Base-by-base conservation (phyloP, 139 green algal species). In the Picochlorum sp. region DNA sequence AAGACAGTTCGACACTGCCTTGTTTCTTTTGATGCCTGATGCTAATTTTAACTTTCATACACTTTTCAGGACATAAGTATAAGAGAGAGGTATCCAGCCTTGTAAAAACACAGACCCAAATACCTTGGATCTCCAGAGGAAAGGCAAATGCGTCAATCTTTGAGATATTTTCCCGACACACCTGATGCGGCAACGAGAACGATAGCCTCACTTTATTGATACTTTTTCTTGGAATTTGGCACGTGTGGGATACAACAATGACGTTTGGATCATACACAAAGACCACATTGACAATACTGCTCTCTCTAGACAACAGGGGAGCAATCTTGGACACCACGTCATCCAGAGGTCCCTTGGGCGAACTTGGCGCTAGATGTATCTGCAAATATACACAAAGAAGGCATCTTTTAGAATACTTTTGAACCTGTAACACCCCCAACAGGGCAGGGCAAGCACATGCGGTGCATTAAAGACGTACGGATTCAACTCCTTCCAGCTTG, bases 11-110 rank as follows among this genome's bases (percentile, higher is more conserved):
- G 4, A 54, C 47, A 18, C 47, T 54, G 47, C 47, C 47, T 13
- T 54, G 47, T 20, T 54, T 54, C 47, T 54, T 54, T 54, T 54
- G 47, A 54, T 54, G 47, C n/a, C 47, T 54, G 15, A 54, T 54
- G 47, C 10, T 54, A 54, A 54, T 54, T 23, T 54, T 54, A 54
- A 54, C 47, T 18, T 54, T 54, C 47, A 54, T 54, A 54, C 47
- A 54, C n/a, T 20, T 54, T 23, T 54, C 47, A 54, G 47, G 47
- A 54, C 47, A 54, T 1, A 54, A 20, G 15, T 54, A 20, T 13
- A 54, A 54, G 9, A 54, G 18, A 13, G 47, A 54, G 6, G 47
- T 54, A 23, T 54, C 47, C 47, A 54, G 18, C 23, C 47, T 54
- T 11, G 47, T 54, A 18, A 54, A 54, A 20, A 54, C 47, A 54